Percentiles rank a stretch among this genome's conserved stretches.
Evolutionary conservation across 306 rosid genomes (phyloP).

Genomic region (Citrullus amarus): DNA sequence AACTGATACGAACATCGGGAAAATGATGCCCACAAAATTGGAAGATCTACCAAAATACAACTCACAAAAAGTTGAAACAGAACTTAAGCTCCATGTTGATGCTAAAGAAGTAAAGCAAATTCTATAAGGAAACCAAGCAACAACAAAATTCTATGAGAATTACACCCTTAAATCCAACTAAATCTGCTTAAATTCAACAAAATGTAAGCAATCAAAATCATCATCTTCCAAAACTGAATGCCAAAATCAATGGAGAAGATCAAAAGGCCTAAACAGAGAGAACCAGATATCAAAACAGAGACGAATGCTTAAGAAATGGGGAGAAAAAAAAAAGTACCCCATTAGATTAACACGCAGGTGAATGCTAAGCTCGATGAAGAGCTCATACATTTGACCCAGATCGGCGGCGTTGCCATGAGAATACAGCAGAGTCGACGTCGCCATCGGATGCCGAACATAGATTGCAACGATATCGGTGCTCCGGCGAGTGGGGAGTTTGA

Average conservation of each 20-base stretch:
- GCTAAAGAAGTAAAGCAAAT: not conserved
- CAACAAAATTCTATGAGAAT: not conserved
- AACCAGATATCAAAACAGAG: not conserved
- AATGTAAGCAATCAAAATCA: not conserved
- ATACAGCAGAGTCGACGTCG: conserved; percentile 47
- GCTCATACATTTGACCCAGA: conserved; percentile 72
- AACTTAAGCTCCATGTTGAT: conserved; percentile 5
- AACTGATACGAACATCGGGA: not conserved
- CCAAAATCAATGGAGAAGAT: not conserved
- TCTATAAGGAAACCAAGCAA: not conserved
- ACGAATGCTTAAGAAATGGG: not conserved
- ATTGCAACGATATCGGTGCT: conserved; percentile 48
- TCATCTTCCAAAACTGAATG: not conserved
- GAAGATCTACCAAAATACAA: not conserved
- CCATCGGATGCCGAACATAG: conserved; percentile 55
- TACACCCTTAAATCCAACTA: not conserved
- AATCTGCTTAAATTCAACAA: not conserved
- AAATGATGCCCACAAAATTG: not conserved
- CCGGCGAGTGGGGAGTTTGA: conserved; percentile 39
- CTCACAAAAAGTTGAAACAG: not conserved
- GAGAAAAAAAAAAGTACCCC: conserved; percentile 23
- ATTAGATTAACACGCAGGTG: conserved; percentile 58
- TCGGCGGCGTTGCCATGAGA: conserved; percentile 71
- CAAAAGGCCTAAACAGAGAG: not conserved
- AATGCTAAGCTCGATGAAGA: conserved; percentile 56